These are phyloP conservation scores for Sporothrix pallida DNA, from an alignment of 2,329 filamentous ascomycete genomes.

Conservation along the genomic window DNA sequence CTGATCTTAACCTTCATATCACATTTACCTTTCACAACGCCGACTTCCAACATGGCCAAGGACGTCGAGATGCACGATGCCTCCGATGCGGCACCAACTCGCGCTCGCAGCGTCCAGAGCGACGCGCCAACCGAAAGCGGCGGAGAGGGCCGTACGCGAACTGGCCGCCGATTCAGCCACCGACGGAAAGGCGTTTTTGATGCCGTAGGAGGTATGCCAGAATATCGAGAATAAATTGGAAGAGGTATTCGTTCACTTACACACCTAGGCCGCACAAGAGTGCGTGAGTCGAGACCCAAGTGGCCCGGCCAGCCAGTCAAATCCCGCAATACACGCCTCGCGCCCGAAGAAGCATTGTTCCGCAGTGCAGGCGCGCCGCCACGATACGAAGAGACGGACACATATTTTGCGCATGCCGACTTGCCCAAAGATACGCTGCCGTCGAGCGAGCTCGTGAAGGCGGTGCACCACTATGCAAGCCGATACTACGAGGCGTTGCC, in stretches of 20 bases:
- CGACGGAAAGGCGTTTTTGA: constrained; percentile 68
- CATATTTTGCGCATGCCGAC: constrained; percentile 71
- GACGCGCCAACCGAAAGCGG: neutral
- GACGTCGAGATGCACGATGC: constrained; percentile 10
- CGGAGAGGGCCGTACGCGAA: neutral
- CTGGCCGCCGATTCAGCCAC: constrained; percentile 17
- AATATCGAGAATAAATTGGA: too few relatives aligned
- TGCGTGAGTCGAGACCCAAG: constrained; percentile 22
- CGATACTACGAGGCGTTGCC: constrained; percentile 63
- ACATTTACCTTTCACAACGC: too few relatives aligned
- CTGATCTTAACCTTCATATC: too few relatives aligned
- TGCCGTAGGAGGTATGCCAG: constrained; percentile 75
- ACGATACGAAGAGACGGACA: constrained; percentile 72
- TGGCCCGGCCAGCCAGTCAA: constrained; percentile 13
- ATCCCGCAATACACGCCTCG: constrained; percentile 50
- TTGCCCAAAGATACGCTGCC: constrained; percentile 59
- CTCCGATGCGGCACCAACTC: neutral
- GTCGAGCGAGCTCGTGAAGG: constrained; percentile 71
- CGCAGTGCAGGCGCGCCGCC: constrained; percentile 66
- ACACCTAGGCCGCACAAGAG: constrained; percentile 45
- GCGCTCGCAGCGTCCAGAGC: constrained; percentile 9
- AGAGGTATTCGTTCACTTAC: neutral
- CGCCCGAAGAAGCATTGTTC: constrained; percentile 76
- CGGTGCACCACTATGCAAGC: constrained; percentile 70
- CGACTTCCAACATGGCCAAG: neutral